Evolutionary conservation across 352 stramenopile species (phyloP).

Genomic region (Salisapilia sapeloensis): DNA sequence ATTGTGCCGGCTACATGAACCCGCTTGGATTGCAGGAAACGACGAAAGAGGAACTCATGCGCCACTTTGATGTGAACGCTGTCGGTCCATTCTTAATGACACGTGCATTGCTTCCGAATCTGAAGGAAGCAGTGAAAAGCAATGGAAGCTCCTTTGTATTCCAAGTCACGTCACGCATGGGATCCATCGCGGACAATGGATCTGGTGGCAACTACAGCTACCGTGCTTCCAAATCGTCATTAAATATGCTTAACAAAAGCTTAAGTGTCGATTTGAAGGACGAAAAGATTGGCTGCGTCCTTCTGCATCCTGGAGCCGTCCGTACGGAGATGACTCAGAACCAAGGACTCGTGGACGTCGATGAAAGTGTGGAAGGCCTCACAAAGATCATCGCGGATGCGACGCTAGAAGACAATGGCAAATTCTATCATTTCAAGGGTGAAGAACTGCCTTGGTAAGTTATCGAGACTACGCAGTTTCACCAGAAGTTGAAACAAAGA

Average conservation of each 20-base stretch:
- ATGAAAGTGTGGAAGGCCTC: conserved; percentile 26
- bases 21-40: conserved; percentile 10
- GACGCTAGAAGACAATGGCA: conserved; percentile 26
- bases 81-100: conserved; percentile 48
- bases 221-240: conserved; percentile 56
- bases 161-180: conserved; percentile 40
- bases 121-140: conserved; percentile 14
- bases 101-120: conserved; percentile 32
- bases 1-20: conserved; percentile 37
- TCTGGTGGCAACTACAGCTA: conserved; percentile 57
- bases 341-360: conserved; percentile 16
- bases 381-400: conserved; percentile 32
- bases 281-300: conserved; percentile 34
- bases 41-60: conserved; percentile 35
- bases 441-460: conserved; percentile 35
- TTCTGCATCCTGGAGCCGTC: conserved; percentile 48
- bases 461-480: too few species aligned
- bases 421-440: conserved; percentile 34
- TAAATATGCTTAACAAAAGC: conserved; percentile 62
- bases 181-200: conserved; percentile 34
- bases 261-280: conserved; percentile 24
- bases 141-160: conserved; percentile 24
- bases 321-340: conserved; percentile 35
- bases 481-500: too few species aligned
- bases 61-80: conserved; percentile 58